phyloP scores from a whole-genome alignment of 108 stramenopile genomes.

The Bacterosira constricta region DNA sequence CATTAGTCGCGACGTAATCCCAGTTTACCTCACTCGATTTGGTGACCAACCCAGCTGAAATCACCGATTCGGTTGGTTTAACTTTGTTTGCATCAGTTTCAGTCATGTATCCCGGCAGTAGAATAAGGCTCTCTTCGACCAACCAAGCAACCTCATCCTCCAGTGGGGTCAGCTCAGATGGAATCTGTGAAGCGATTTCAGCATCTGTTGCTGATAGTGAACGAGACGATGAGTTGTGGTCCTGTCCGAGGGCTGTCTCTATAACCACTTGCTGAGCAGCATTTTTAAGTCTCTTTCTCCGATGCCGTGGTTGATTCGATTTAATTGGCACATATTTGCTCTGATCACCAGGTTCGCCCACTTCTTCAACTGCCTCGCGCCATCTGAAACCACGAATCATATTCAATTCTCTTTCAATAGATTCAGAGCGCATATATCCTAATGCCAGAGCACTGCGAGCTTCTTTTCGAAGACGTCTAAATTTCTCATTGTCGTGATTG shows the following conservation, averaged over 20 bases:
- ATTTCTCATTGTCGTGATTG: background rate
- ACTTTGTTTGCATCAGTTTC: background rate
- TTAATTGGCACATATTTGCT: background rate
- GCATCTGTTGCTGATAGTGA: background rate
- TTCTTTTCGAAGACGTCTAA: conserved; percentile 11
- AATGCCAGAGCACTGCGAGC: conserved; percentile 21
- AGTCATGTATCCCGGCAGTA: conserved; percentile 10
- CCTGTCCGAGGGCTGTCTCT: background rate
- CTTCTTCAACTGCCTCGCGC: conserved; percentile 16
- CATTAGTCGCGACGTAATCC: conserved; percentile 21
- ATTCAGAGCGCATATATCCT: conserved; percentile 31
- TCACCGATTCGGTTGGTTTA: background rate
- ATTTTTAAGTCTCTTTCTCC: conserved; percentile 7
- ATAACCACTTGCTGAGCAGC: background rate
- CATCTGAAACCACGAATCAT: conserved; percentile 2
- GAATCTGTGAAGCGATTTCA: background rate
- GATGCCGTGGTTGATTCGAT: background rate
- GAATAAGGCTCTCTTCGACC: conserved; percentile 32
- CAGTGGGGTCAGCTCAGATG: background rate
- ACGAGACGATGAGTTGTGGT: background rate
- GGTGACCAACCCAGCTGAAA: conserved; percentile 31
- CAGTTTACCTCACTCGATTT: conserved; percentile 30
- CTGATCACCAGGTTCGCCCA: conserved; percentile 9
- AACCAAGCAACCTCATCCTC: conserved; percentile 34
- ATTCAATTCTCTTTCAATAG: conserved; percentile 23